Base-by-base conservation (phyloP, 176 grass and related monocot species). In the Oryza punctata region DNA sequence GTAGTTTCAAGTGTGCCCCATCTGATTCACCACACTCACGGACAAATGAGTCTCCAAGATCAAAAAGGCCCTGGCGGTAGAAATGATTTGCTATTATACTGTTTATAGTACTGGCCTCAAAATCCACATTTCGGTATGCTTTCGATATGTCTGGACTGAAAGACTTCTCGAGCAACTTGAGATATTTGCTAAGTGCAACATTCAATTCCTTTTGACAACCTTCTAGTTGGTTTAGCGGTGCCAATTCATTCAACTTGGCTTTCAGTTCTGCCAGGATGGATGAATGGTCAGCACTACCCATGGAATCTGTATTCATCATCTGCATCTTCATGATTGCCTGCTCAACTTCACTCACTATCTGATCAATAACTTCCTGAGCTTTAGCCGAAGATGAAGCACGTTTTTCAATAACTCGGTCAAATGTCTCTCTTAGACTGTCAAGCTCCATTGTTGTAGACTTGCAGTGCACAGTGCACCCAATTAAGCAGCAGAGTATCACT, bases 81-180 rank as follows among this genome's bases (percentile, higher is more conserved):
- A 96, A 90, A 88, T 99, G 91, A 76, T 85, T 94, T 0, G 81
- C 87, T 80, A 99, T 96, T 41, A 89, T 94, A 41, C 82, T 90
- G 54, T 94, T 94, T 84, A 99, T 75, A 81, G 89, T 85, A 45
- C 66, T 44, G 24, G 82, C 67, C 52, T 96, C 96, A 84, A 92
- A 90, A 74, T 95, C 80, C 28, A 96, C 85, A 73, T 98, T 90
- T 85, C 87, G 82, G 73, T 94, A 98, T 69, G 96, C 91, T 78
- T 92, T 96, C 1, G 96, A 98, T 77, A 94, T 87, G 78, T 98
- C 93, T 78, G 93, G 57, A 82, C 41, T 90, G 68, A 90, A 98
- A 65, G 81, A 90, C 76, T 94, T 98, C 65, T 98, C 96, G 5
- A 96, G 69, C 32, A 91, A 45, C 74, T 96, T 98, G 27, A 87